Percentiles rank a stretch among this genome's conserved stretches.
These are phyloP conservation scores for Ensete ventricosum DNA, from an alignment of 176 grass and related monocot genomes.

Conservation along the genomic window DNA sequence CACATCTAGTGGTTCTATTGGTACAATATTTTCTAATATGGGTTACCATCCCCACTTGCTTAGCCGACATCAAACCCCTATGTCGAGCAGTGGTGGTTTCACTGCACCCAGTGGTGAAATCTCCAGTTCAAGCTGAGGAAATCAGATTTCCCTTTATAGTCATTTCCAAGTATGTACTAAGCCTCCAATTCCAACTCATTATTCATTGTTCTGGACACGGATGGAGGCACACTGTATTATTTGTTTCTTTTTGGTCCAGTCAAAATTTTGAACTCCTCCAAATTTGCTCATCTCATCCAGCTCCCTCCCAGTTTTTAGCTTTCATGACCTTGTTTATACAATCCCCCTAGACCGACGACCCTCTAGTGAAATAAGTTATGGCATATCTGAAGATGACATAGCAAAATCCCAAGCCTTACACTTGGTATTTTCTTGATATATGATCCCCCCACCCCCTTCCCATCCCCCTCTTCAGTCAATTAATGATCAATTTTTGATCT, in stretches of 20 bases:
- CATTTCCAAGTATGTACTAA: background rate
- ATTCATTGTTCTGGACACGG: background rate
- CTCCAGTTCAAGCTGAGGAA: slow-evolving; percentile 22
- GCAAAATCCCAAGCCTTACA: background rate
- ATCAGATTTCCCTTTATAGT: background rate
- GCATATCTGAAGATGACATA: background rate
- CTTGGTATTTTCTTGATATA: background rate
- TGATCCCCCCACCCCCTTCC: too few relatives aligned
- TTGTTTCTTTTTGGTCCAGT: background rate
- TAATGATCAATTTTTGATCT: background rate
- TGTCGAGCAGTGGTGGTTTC: slow-evolving; percentile 10
- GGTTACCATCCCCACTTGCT: slow-evolving; percentile 31
- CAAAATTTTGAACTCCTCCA: background rate
- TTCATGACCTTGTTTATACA: background rate
- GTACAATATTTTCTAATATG: slow-evolving; percentile 37
- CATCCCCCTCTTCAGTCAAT: background rate
- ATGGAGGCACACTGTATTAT: background rate
- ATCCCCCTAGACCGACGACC: background rate
- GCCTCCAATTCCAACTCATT: background rate
- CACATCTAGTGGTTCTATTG: slow-evolving; percentile 24
- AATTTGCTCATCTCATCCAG: background rate
- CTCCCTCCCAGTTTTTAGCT: background rate
- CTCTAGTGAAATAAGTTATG: background rate
- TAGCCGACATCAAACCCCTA: slow-evolving; percentile 39
- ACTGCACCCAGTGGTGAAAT: slow-evolving; percentile 3